Conservation (phyloP, 352 stramenopile species). For the Phytophthora citricola region DNA sequence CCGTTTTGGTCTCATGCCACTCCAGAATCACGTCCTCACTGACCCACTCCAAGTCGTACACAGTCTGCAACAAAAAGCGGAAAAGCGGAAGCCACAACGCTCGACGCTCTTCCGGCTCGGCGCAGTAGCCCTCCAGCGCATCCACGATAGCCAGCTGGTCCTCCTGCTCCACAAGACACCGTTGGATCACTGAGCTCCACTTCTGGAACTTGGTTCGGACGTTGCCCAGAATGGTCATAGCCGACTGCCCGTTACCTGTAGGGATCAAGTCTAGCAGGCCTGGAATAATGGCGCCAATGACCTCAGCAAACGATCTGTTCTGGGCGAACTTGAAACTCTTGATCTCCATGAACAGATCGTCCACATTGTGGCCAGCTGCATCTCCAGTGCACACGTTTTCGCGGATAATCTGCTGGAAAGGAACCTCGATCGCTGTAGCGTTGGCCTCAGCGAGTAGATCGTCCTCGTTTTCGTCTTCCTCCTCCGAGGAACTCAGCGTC, state of each 20-base stretch:
- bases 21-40: slow-evolving; percentile 92
- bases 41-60: slow-evolving; percentile 94
- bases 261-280: slow-evolving; percentile 74
- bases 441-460: slow-evolving; percentile 58
- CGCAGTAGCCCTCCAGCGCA: slow-evolving; percentile 66
- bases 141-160: slow-evolving; percentile 72
- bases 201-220: slow-evolving; percentile 89
- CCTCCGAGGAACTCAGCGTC: slow-evolving; percentile 77
- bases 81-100: slow-evolving; percentile 83
- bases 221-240: slow-evolving; percentile 75
- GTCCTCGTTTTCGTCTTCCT: slow-evolving; percentile 70
- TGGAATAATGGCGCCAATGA: slow-evolving; percentile 78
- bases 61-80: slow-evolving; percentile 93
- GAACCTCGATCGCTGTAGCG: slow-evolving; percentile 47
- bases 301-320: slow-evolving; percentile 86
- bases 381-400: slow-evolving; percentile 86
- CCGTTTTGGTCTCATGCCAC: slow-evolving; percentile 71
- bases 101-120: slow-evolving; percentile 50
- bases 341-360: slow-evolving; percentile 94
- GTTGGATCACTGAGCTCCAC: slow-evolving; percentile 92
- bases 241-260: slow-evolving; percentile 47
- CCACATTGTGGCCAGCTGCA: slow-evolving; percentile 75
- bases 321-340: slow-evolving; percentile 95
- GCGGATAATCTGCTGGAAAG: slow-evolving; percentile 81
- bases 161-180: slow-evolving; percentile 86